Evolutionary conservation across 768 basidiomycete genomes (phyloP), one percentile per base, ranked within the genome.

Genomic region (Xerocomellus dryophilus): DNA sequence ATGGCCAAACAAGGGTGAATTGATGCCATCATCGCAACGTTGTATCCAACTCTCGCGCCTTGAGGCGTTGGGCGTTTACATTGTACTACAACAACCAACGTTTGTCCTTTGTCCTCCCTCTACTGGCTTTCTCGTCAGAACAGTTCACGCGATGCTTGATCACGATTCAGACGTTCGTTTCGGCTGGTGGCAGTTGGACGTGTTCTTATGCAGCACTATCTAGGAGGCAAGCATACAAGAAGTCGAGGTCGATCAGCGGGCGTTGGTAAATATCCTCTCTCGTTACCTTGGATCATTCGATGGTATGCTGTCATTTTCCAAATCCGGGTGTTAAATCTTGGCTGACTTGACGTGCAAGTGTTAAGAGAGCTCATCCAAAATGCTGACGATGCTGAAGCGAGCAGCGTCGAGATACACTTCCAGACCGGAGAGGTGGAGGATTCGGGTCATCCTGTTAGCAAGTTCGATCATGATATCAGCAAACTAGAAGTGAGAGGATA

Each of bases 331-430:
- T 12, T 18, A 5, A 4, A 8, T 20, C 34, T 21, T 36, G 5
- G 21, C 57, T 62, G 9, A 53, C 23, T 14, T 14, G 12, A 14
- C 10, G 2, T 7, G 8, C 25, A 38, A 71, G 78, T 82, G 32
- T 76, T 78, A 50, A 66, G 82, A 47, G 82, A 83, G 59, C 68
- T 83, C 15, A 63, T 82, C 12, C 81, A 83, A 62, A 83, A 83
- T 63, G 79, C 81, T 15, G 80, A 81, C 55, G 81, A 82, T 67
- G 80, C 74, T 0, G 71, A 66, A 4, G 68, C 75, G 2, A 65
- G 47, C 23, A 55, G 43, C 0, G 67, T 76, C 10, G 65, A 76
- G 53, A 61, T 78, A 4, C 68, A 69, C 34, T 77, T 77, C 51
- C 61, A 68, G 41, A 74, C 73, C 1, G 41, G 53, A 32, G 51